These are phyloP conservation scores for Lepiota brunneoincarnata DNA, from an alignment of 768 basidiomycete species.

Conservation along the genomic window DNA sequence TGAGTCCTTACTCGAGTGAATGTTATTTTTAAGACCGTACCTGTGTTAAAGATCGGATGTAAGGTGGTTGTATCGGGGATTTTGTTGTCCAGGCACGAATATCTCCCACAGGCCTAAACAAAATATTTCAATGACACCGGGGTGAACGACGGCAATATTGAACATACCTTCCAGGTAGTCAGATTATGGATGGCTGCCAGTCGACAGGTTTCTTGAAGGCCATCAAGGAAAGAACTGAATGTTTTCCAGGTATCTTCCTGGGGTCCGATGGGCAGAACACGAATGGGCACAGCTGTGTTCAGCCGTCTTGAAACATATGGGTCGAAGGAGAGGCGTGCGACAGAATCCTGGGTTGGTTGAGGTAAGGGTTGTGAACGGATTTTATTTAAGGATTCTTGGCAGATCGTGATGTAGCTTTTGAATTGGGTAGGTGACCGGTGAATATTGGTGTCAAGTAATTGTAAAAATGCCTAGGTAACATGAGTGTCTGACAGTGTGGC, in stretches of 20 bases:
- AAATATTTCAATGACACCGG: neutral
- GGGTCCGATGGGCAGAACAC: slow-evolving; percentile 51
- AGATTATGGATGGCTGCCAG: slow-evolving; percentile 44
- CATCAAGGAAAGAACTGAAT: slow-evolving; percentile 48
- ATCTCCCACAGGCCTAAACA: slow-evolving; percentile 43
- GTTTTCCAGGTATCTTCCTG: slow-evolving; percentile 50
- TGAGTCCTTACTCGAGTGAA: slow-evolving; percentile 1
- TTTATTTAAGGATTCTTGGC: slow-evolving; percentile 37
- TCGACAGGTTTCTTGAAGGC: slow-evolving; percentile 49
- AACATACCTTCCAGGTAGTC: slow-evolving; percentile 63
- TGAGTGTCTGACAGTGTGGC: neutral
- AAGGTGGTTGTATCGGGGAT: slow-evolving; percentile 43
- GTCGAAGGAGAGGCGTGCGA: slow-evolving; percentile 58
- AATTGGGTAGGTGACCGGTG: slow-evolving; percentile 35
- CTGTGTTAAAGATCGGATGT: slow-evolving; percentile 64
- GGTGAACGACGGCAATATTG: neutral
- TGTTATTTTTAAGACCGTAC: slow-evolving; percentile 28
- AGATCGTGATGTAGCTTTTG: slow-evolving; percentile 33
- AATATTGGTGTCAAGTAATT: slow-evolving; percentile 44
- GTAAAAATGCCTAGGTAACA: slow-evolving; percentile 40
- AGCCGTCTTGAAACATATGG: slow-evolving; percentile 64
- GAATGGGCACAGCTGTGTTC: slow-evolving; percentile 65
- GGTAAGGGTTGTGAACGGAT: slow-evolving; percentile 37
- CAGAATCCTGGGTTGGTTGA: slow-evolving; percentile 40
- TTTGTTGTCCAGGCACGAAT: slow-evolving; percentile 45